Percentiles rank a stretch among this genome's conserved stretches.
These are phyloP conservation scores for Podospora anserina DNA, from an alignment of 495 filamentous ascomycete species.

Conservation along the genomic window DNA sequence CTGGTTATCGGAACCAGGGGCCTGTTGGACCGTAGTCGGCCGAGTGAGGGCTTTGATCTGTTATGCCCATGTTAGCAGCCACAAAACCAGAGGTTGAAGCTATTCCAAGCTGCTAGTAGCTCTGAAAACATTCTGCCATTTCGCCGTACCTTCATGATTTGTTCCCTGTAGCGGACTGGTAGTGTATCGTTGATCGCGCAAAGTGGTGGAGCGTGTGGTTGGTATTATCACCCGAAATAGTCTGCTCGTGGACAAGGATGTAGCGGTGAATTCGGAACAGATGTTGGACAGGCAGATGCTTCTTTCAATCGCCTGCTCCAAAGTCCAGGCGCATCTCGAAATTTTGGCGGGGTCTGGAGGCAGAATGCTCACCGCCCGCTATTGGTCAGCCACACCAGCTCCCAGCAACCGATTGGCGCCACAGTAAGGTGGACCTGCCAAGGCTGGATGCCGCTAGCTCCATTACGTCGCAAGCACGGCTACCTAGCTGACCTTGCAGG, in stretches of 20 bases:
- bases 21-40: slow-evolving; percentile 69
- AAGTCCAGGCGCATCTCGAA: slow-evolving; percentile 15
- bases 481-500: slow-evolving; percentile 27
- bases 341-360: slow-evolving; percentile 37
- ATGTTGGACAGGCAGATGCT: not conserved
- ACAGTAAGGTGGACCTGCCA: slow-evolving; percentile 20
- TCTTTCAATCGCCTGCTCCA: not conserved
- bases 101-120: not conserved
- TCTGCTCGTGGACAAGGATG: not conserved
- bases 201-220: not conserved
- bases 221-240: not conserved
- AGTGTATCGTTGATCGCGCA: not conserved
- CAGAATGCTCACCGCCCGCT: slow-evolving; percentile 27
- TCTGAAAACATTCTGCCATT: not conserved
- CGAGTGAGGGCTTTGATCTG: slow-evolving; percentile 89
- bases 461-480: slow-evolving; percentile 35
- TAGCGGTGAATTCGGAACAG: not conserved
- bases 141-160: slow-evolving; percentile 29
- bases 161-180: not conserved
- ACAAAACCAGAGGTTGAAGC: not conserved
- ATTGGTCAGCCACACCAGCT: slow-evolving; percentile 21
- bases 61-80: slow-evolving; percentile 10
- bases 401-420: slow-evolving; percentile 3
- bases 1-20: slow-evolving; percentile 67
- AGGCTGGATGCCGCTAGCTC: slow-evolving; percentile 16